Conservation (phyloP, 495 filamentous ascomycete genomes). For the Neurospora sp. region DNA sequence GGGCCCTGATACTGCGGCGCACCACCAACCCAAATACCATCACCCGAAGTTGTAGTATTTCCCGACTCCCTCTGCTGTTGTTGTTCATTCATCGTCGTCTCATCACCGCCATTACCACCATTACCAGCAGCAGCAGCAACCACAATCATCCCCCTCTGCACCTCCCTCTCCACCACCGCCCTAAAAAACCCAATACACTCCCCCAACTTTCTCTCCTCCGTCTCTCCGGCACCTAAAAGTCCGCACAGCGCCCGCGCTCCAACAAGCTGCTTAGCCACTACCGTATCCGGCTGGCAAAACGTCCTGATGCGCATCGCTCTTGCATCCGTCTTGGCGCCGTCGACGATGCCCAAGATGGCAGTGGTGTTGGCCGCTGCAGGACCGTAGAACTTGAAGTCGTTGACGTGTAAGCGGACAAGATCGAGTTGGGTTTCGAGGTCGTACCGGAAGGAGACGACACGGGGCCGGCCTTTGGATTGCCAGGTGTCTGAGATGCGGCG, state of each 20-base stretch:
- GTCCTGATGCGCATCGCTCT: conserved; percentile 31
- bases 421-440: conserved; percentile 42
- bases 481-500: conserved; percentile 28
- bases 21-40: not conserved
- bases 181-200: conserved; percentile 31
- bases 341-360: conserved; percentile 23
- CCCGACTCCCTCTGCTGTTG: not conserved
- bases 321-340: conserved; percentile 31
- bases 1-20: not conserved
- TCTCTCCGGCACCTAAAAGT: conserved; percentile 22
- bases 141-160: not conserved
- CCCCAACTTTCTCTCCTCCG: conserved; percentile 24
- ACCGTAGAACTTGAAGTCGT: conserved; percentile 36
- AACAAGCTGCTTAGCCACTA: conserved; percentile 37
- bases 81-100: not conserved
- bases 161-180: conserved; percentile 23
- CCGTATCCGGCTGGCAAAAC: conserved; percentile 36
- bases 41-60: not conserved
- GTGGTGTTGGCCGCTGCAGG: conserved; percentile 13
- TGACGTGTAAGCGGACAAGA: conserved; percentile 26
- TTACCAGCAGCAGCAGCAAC: not conserved
- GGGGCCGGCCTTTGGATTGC: conserved; percentile 32
- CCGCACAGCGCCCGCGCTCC: conserved; percentile 30
- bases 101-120: not conserved
- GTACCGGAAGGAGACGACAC: conserved; percentile 35